phyloP scores from a whole-genome alignment of 495 filamentous ascomycete species.

The Elasticomyces elasticus region DNA sequence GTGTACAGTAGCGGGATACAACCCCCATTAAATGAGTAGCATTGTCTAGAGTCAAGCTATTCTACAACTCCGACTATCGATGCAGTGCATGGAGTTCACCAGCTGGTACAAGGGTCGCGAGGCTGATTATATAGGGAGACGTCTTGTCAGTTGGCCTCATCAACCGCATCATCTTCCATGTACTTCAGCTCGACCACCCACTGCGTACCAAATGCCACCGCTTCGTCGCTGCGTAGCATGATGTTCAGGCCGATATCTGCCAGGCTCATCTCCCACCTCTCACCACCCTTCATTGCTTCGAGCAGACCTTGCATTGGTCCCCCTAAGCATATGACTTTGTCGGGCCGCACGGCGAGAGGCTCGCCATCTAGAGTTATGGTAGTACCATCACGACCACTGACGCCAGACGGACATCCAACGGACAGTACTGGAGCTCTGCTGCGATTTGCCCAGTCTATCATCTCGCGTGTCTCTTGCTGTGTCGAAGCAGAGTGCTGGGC shows the following conservation, averaged over 20 bases:
- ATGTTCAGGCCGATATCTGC: constrained; percentile 79
- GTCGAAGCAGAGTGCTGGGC: neutral
- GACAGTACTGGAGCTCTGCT: constrained; percentile 67
- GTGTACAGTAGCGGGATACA: neutral
- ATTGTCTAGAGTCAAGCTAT: too few relatives aligned
- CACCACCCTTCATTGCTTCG: constrained; percentile 52
- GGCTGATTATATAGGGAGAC: too few relatives aligned
- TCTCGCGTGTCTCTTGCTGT: constrained; percentile 57
- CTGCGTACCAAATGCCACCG: constrained; percentile 72
- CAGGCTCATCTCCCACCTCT: constrained; percentile 66
- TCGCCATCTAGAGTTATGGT: constrained; percentile 53
- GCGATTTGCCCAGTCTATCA: constrained; percentile 77
- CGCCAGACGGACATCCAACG: constrained; percentile 77
- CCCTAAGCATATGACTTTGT: constrained; percentile 69
- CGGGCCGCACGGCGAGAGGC: constrained; percentile 60
- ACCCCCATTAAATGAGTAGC: too few relatives aligned
- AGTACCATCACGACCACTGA: constrained; percentile 66
- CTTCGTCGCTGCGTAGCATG: constrained; percentile 80
- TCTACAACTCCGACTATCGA: too few relatives aligned
- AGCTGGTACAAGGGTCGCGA: too few relatives aligned
- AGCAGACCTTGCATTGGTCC: constrained; percentile 77
- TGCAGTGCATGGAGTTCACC: too few relatives aligned
- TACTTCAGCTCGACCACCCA: constrained; percentile 65
- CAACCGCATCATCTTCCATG: constrained; percentile 11
- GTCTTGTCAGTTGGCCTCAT: too few relatives aligned